These are phyloP conservation scores for Suillus ampliporus DNA, from an alignment of 768 basidiomycete genomes.

Conservation along the genomic window DNA sequence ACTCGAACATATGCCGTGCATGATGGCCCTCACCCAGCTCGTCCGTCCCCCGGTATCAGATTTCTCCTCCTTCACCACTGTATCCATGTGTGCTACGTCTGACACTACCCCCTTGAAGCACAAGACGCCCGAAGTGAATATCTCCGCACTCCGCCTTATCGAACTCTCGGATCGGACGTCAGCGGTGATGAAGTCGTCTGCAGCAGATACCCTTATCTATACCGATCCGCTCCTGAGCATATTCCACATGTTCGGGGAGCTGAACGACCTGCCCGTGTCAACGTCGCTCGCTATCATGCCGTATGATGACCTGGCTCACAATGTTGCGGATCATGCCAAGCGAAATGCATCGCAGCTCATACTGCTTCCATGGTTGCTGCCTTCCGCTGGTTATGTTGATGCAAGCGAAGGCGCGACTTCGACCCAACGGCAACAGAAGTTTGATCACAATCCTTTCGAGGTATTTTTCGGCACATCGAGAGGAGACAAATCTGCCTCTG, in stretches of 20 bases:
- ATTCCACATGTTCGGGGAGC: conserved; percentile 77
- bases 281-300: conserved; percentile 76
- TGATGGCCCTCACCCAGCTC: too few species aligned
- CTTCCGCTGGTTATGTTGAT: conserved; percentile 37
- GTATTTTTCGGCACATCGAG: conserved; percentile 66
- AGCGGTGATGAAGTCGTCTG: conserved; percentile 81
- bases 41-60: too few species aligned
- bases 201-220: conserved; percentile 68
- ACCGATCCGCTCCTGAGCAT: conserved; percentile 76
- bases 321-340: conserved; percentile 64
- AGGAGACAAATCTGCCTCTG: conserved; percentile 54
- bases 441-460: conserved; percentile 72
- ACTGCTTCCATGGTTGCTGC: conserved; percentile 82
- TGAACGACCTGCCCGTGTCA: conserved; percentile 69
- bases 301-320: conserved; percentile 69
- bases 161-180: conserved; percentile 89
- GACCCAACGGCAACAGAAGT: conserved; percentile 17
- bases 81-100: too few species aligned
- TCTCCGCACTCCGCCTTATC: conserved; percentile 84
- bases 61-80: too few species aligned
- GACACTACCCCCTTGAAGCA: too few species aligned
- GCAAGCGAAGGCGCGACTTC: conserved; percentile 33
- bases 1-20: too few species aligned
- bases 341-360: conserved; percentile 71
- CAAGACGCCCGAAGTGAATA: too few species aligned